Conservation (phyloP, 2,329 filamentous ascomycete species). For the Ceratocystis albifundus region DNA sequence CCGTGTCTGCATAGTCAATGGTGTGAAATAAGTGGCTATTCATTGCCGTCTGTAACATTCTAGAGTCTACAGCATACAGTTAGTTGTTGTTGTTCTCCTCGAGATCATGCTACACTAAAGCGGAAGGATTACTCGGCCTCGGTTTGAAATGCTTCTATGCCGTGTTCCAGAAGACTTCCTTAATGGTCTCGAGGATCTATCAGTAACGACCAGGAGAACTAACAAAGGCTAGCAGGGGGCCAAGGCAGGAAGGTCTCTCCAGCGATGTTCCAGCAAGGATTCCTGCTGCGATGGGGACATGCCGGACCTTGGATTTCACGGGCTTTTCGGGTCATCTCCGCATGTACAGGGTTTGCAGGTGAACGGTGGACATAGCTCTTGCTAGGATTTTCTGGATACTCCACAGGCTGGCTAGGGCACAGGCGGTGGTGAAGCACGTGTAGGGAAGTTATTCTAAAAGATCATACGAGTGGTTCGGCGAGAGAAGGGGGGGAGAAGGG, state of each 20-base stretch:
- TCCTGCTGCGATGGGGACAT: background rate
- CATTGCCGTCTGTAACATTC: no score
- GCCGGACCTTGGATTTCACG: constrained; percentile 1
- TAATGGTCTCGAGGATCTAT: background rate
- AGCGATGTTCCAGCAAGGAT: background rate
- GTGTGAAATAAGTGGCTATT: background rate
- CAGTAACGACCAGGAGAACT: background rate
- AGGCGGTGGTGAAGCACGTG: constrained; percentile 8
- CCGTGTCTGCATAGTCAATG: background rate
- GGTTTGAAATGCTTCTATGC: constrained; percentile 14
- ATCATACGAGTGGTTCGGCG: constrained; percentile 10
- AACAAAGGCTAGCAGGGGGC: no score
- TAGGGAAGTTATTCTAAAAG: constrained; percentile 10
- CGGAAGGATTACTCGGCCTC: background rate
- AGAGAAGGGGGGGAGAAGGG: background rate
- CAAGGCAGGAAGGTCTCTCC: no score
- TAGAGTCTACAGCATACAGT: no score
- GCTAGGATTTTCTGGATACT: constrained; percentile 10
- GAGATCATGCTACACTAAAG: background rate
- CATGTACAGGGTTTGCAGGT: constrained; percentile 7
- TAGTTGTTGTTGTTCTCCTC: no score
- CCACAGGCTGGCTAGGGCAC: constrained; percentile 7
- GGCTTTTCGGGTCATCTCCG: constrained; percentile 12
- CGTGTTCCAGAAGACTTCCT: constrained; percentile 19
- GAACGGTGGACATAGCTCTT: constrained; percentile 13